Evolutionary conservation across 257 asterid genomes (phyloP).

Genomic region (Solanum medicagineum): DNA sequence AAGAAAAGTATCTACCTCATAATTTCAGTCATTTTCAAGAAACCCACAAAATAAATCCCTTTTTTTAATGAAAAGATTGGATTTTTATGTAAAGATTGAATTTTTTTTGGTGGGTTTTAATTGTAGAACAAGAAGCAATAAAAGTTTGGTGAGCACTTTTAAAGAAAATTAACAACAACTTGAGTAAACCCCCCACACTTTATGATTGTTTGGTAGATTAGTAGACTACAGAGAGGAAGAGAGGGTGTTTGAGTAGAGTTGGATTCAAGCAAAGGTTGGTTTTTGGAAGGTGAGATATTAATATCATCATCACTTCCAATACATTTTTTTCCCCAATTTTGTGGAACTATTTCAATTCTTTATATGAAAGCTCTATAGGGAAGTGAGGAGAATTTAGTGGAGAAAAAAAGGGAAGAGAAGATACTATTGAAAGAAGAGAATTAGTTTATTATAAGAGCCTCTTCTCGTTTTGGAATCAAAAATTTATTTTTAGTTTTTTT

Average conservation of each 20-base stretch:
- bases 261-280: slow-evolving; percentile 50
- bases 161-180: not conserved
- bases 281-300: slow-evolving; percentile 45
- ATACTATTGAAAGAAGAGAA: not conserved
- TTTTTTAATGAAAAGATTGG: slow-evolving; percentile 19
- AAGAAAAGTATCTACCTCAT: not conserved
- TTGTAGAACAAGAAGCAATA: slow-evolving; percentile 7
- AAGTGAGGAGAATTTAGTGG: not conserved
- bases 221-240: slow-evolving; percentile 2
- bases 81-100: not conserved
- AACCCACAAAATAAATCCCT: not conserved
- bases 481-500: not conserved
- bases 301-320: slow-evolving; percentile 32
- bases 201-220: slow-evolving; percentile 11
- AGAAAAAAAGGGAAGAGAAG: not conserved
- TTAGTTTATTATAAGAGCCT: not conserved
- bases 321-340: not conserved
- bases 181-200: not conserved
- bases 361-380: not conserved
- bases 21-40: slow-evolving; percentile 34
- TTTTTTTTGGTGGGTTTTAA: not conserved
- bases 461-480: slow-evolving; percentile 6
- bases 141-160: slow-evolving; percentile 28
- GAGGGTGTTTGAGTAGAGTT: slow-evolving; percentile 30
- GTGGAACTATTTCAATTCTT: not conserved